Evolutionary conservation across 2,329 filamentous ascomycete genomes (phyloP), one percentile per base, ranked within the genome.

Genomic region (Fusarium graminum): DNA sequence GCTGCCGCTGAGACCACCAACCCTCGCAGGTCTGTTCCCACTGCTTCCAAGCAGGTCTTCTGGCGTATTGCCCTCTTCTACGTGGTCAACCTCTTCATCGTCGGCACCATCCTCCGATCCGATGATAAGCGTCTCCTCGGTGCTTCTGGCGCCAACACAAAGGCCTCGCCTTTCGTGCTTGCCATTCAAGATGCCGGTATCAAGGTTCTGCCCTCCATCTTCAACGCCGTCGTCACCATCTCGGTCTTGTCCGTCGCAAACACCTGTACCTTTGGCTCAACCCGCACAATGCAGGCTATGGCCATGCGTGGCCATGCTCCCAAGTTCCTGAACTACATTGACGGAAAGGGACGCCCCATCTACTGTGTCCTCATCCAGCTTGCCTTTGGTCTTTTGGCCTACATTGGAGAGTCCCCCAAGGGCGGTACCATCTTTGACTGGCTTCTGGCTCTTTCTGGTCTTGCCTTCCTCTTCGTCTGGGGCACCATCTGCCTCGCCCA

Each of bases 21-120:
- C 72, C 91, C 91, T 3, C 86, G 90, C 49, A 92, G 94, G 75
- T 91, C 90, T 2, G 84, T 97, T 1, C 94, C 94, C 0, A 92
- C 88, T 1, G 94, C 94, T 17, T 90, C 94, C 73, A 97, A 96
- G 80, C 93, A 97, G 76, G 93, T 97, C 25, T 97, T 97, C 77
- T 97, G 94, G 93, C 90, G 94, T 74, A 97, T 97, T 73, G 88
- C 89, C 9, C 84, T 96, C 60, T 97, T 97, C 81, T 97, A 97
- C 80, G 84, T 97, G 51, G 88, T 96, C 26, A 92, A 92, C 2
- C 85, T 97, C 10, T 88, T 88, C 19, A 82, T 97, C 3, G 88
- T 97, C 49, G 93, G 94, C 26, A 84, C 96, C 0, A 83, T 97
- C 4, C 92, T 97, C 0, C 91, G 90, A 0, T 93, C 90, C 75